Evolutionary conservation across 441 rosid genomes (phyloP).

Genomic region (Adansonia madagascariensis): DNA sequence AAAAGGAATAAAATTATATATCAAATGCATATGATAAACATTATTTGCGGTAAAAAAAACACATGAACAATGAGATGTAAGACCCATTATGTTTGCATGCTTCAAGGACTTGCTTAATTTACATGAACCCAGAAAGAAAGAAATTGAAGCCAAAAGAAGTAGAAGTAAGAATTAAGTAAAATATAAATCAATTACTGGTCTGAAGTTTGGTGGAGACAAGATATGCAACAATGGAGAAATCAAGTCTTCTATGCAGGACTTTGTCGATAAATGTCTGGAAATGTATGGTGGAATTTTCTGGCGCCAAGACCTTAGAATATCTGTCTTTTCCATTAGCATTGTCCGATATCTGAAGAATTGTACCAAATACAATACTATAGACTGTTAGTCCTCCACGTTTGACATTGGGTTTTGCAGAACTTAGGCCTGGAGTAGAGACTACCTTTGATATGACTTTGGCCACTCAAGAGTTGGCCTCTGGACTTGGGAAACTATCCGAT

Average conservation of each 20-base stretch:
- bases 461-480: constrained; percentile 86
- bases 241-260: constrained; percentile 74
- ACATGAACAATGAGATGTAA: not conserved
- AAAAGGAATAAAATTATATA: not conserved
- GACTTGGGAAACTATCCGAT: constrained; percentile 76
- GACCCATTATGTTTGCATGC: not conserved
- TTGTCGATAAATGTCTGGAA: constrained; percentile 81
- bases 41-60: not conserved
- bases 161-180: constrained; percentile 24
- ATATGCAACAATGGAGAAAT: constrained; percentile 79
- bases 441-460: constrained; percentile 95
- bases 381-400: constrained; percentile 25
- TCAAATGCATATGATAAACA: not conserved
- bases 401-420: constrained; percentile 21
- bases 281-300: constrained; percentile 69
- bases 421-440: constrained; percentile 28
- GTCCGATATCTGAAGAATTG: constrained; percentile 69
- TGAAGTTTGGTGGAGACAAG: constrained; percentile 79
- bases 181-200: constrained; percentile 66
- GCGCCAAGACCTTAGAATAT: constrained; percentile 76
- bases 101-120: not conserved
- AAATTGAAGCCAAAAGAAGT: constrained; percentile 22
- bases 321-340: constrained; percentile 65
- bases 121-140: constrained; percentile 7
- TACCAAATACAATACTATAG: constrained; percentile 31